Percentiles rank a stretch among this genome's conserved stretches.
These are phyloP conservation scores for Scopulariopsis brevicaulis DNA, from an alignment of 2,329 filamentous ascomycete genomes.

Conservation along the genomic window DNA sequence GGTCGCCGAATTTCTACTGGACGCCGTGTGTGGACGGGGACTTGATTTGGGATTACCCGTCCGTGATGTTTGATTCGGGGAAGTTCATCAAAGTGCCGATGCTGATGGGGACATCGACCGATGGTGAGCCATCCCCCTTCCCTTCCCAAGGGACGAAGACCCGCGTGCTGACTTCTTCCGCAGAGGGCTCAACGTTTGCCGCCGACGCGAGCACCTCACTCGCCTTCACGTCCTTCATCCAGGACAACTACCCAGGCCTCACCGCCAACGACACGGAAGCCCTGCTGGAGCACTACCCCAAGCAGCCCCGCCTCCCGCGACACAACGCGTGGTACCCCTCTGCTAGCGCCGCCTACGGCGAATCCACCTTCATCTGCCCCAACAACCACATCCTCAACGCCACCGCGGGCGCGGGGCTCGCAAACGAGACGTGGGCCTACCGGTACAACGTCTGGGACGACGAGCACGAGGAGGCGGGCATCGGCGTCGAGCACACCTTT, in stretches of 20 bases:
- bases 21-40: constrained; percentile 36
- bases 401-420: constrained; percentile 11
- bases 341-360: constrained; percentile 28
- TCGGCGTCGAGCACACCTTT: constrained; percentile 36
- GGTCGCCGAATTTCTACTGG: constrained; percentile 34
- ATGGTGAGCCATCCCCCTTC: constrained; percentile 20
- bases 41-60: constrained; percentile 29
- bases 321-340: constrained; percentile 33
- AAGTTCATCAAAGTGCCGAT: constrained; percentile 30
- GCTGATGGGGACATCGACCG: constrained; percentile 29
- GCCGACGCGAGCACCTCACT: constrained; percentile 20
- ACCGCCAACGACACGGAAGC: constrained; percentile 18
- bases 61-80: constrained; percentile 24
- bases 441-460: constrained; percentile 35
- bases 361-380: constrained; percentile 32
- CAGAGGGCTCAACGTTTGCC: constrained; percentile 35
- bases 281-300: constrained; percentile 27
- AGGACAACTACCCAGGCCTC: constrained; percentile 34
- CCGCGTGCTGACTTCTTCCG: constrained; percentile 1
- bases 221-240: constrained; percentile 26
- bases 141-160: background rate
- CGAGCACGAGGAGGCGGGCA: constrained; percentile 19
- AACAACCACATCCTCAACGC: constrained; percentile 24
- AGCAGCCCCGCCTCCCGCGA: constrained; percentile 18
- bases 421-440: constrained; percentile 29